Evolutionary conservation across 352 stramenopile species (phyloP), one percentile per base, ranked within the genome.

Genomic region (Phytopythium helicoides): DNA sequence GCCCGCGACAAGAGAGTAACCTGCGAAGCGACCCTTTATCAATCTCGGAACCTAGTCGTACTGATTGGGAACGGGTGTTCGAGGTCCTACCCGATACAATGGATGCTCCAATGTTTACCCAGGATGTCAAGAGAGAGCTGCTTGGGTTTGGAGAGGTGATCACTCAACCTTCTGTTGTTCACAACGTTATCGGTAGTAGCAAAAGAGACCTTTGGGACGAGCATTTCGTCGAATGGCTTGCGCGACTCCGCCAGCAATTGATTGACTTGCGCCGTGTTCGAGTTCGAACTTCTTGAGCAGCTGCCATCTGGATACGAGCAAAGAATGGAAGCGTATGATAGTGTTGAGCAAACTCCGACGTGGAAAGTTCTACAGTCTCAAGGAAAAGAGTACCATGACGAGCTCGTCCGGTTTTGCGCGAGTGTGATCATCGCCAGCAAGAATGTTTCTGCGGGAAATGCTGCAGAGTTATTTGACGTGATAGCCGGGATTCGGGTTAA

Each of bases 251-350:
- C 21, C 68, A 78, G 25, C 35, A 44, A 18, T 14, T 68, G 16
- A 63, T 53, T 49, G 56, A 74, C 42, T 51, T 78, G 6, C 53
- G 68, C n/a, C 16, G n/a, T 72, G 18, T 37, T 63, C 63, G 68
- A 78, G 45, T 59, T 23, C 21, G 51, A 39, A 18, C 66, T 70
- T 44, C 60, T 78, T 58, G 56, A 64, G 16, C 58, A 40, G 6
- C 45, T 78, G 47, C 62, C 68, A 42, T 12, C 16, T 10, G 34
- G 47, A 6, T 33, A 15, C 14, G 19, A n/a, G 21, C 6, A 33
- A 19, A 23, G 19, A 5, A 35, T n/a, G 3, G 34, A 53, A 14
- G 47, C 15, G 6, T 22, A 41, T n/a, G n/a, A 9, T n/a, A 21
- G 41, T n/a, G 18, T 53, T n/a, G 33, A 53, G 12, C 31, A 10